Conservation (phyloP, 768 basidiomycete genomes). For the Naematelia encephala region DNA sequence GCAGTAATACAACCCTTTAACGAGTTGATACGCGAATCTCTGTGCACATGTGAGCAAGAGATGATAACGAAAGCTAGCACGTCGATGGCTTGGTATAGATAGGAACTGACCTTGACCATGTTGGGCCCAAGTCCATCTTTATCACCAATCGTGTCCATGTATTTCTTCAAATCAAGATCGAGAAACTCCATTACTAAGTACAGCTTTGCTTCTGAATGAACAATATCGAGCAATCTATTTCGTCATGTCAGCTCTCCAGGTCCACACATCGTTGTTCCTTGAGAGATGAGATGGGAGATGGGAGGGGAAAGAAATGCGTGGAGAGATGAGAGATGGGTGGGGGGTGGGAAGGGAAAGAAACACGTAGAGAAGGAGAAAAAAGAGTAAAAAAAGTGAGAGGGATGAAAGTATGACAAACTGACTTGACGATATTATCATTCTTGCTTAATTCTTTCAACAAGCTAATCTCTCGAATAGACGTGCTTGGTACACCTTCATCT, state of each 20-base stretch:
- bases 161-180: conserved; percentile 92
- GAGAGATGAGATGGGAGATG: not conserved
- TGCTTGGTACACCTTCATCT: conserved; percentile 97
- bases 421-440: conserved; percentile 93
- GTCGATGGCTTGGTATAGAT: not conserved
- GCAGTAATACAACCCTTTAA: conserved; percentile 85
- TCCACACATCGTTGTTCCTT: not conserved
- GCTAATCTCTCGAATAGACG: conserved; percentile 97
- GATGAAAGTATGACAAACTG: conserved; percentile 28
- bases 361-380: not conserved
- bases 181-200: conserved; percentile 98
- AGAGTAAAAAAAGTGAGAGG: not conserved
- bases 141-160: conserved; percentile 84
- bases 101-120: conserved; percentile 72
- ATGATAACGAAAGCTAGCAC: not conserved
- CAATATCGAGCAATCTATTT: conserved; percentile 86
- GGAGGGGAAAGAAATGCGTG: not conserved
- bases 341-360: not conserved
- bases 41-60: conserved; percentile 48
- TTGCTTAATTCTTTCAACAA: conserved; percentile 86
- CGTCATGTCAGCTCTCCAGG: not conserved
- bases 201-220: conserved; percentile 93
- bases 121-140: conserved; percentile 60
- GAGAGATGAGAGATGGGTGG: not conserved
- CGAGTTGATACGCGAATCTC: conserved; percentile 96